Conservation (phyloP, 257 asterid species). For the Handroanthus guayacan region DNA sequence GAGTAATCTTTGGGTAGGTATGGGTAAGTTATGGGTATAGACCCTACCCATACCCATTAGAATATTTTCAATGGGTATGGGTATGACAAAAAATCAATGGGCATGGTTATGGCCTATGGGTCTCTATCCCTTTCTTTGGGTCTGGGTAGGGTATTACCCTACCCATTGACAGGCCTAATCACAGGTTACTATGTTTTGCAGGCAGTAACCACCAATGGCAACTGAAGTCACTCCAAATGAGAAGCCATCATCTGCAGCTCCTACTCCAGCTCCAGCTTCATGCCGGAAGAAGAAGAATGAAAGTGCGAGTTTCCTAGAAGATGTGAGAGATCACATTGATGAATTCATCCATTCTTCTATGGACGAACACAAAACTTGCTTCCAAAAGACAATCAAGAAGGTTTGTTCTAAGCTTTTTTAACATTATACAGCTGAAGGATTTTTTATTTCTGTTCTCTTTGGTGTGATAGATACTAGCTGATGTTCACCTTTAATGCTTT, state of each 20-base stretch:
- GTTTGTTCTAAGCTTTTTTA: slow-evolving; percentile 33
- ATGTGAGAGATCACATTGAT: slow-evolving; percentile 81
- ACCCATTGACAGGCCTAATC: no score
- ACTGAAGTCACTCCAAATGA: slow-evolving; percentile 46
- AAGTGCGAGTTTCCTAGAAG: slow-evolving; percentile 72
- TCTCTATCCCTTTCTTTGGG: no score
- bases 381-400: slow-evolving; percentile 85
- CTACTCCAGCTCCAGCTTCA: slow-evolving; percentile 60
- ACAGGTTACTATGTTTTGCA: slow-evolving; percentile 11
- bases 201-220: slow-evolving; percentile 51
- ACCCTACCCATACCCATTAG: no score
- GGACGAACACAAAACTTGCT: slow-evolving; percentile 97
- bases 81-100: no score
- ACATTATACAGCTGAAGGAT: not conserved
- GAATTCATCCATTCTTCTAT: slow-evolving; percentile 86
- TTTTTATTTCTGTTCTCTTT: not conserved
- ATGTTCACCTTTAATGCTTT: slow-evolving; percentile 10
- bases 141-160: no score
- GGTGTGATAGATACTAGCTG: slow-evolving; percentile 1
- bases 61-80: no score
- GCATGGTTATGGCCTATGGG: no score
- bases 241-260: slow-evolving; percentile 50
- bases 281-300: slow-evolving; percentile 86
- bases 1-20: no score
- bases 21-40: no score